phyloP scores from a whole-genome alignment of 1,139 yeast species.

The Martiniozyma asiatica region DNA sequence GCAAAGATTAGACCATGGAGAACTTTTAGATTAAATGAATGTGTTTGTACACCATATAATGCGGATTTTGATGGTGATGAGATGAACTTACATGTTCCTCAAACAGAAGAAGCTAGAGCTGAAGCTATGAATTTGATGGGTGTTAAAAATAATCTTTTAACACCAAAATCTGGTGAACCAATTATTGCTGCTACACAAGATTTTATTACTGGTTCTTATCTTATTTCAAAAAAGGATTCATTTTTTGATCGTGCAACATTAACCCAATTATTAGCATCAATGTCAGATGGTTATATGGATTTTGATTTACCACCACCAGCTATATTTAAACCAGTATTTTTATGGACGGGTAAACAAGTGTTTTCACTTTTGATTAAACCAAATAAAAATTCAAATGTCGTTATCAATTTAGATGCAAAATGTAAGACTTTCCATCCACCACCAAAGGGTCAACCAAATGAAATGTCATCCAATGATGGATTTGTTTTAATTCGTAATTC shows the following conservation, averaged over 20 bases:
- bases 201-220: slow-evolving; percentile 91
- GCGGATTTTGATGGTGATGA: slow-evolving; percentile 99
- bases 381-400: slow-evolving; percentile 59
- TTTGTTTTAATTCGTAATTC: slow-evolving; percentile 85
- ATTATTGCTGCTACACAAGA: slow-evolving; percentile 99
- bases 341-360: slow-evolving; percentile 98
- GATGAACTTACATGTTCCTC: slow-evolving; percentile 98
- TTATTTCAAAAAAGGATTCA: slow-evolving; percentile 86
- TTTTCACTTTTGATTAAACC: slow-evolving; percentile 83
- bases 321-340: slow-evolving; percentile 70
- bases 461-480: slow-evolving; percentile 98
- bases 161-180: slow-evolving; percentile 98
- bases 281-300: slow-evolving; percentile 84
- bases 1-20: slow-evolving; percentile 98
- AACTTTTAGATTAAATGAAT: slow-evolving; percentile 91
- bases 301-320: slow-evolving; percentile 96
- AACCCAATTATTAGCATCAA: slow-evolving; percentile 78
- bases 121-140: slow-evolving; percentile 98
- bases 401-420: slow-evolving; percentile 88
- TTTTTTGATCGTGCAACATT: slow-evolving; percentile 83
- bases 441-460: slow-evolving; percentile 56
- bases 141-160: slow-evolving; percentile 83
- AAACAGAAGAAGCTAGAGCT: slow-evolving; percentile 97
- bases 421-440: slow-evolving; percentile 81
- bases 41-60: slow-evolving; percentile 98